Conservation (phyloP, 345 rosid species). For the Corchorus olitorius region DNA sequence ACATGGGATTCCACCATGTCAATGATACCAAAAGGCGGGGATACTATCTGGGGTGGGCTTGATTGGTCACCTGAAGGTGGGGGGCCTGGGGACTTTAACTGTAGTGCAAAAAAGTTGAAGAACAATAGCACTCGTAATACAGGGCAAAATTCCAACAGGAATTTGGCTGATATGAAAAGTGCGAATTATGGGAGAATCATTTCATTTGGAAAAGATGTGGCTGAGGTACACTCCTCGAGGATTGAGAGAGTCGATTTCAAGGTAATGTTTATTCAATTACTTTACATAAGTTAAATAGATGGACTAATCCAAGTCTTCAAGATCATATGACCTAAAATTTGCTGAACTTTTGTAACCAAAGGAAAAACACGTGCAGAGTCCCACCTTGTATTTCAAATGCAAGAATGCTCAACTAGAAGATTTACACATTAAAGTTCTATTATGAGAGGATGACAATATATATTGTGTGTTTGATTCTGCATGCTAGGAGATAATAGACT, state of each 20-base stretch:
- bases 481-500: background rate
- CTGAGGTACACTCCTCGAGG: slow-evolving; percentile 48
- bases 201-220: slow-evolving; percentile 64
- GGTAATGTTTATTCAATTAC: slow-evolving; percentile 37
- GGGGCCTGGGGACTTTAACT: slow-evolving; percentile 14
- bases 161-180: slow-evolving; percentile 13
- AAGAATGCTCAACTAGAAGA: background rate
- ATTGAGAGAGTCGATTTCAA: slow-evolving; percentile 53
- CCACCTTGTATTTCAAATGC: background rate
- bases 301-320: background rate
- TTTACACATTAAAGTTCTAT: background rate
- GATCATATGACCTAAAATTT: background rate
- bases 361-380: background rate
- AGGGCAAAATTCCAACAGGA: slow-evolving; percentile 22
- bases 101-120: slow-evolving; percentile 35
- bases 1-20: slow-evolving; percentile 80
- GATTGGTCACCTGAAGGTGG: slow-evolving; percentile 70
- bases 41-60: slow-evolving; percentile 66
- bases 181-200: slow-evolving; percentile 63
- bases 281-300: background rate
- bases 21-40: slow-evolving; percentile 80
- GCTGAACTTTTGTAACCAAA: background rate
- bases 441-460: background rate
- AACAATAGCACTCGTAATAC: slow-evolving; percentile 25
- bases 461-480: background rate